Evolutionary conservation across 2,329 filamentous ascomycete species (phyloP).

Genomic region (Hypoxylon sp.): DNA sequence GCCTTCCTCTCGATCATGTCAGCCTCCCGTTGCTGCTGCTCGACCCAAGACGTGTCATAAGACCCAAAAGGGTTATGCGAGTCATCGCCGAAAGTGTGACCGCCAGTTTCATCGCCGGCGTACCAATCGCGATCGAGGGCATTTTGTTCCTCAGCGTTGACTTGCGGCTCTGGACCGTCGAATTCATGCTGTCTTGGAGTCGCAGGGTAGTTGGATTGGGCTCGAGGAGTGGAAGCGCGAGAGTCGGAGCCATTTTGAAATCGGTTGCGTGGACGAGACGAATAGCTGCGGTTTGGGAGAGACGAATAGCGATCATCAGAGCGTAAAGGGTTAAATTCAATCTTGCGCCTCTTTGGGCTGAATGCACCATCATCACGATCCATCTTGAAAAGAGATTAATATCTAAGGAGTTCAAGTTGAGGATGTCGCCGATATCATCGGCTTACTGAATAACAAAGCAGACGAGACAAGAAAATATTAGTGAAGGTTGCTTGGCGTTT

Average conservation of each 20-base stretch:
- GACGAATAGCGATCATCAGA: conserved; percentile 65
- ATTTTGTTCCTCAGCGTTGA: conserved; percentile 72
- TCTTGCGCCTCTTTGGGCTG: conserved; percentile 70
- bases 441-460: not conserved
- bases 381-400: conserved; percentile 38
- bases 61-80: conserved; percentile 90
- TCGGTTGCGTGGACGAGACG: conserved; percentile 49
- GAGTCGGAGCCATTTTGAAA: conserved; percentile 41
- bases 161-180: conserved; percentile 67
- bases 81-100: conserved; percentile 87
- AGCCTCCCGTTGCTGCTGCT: conserved; percentile 73
- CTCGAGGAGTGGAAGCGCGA: conserved; percentile 42
- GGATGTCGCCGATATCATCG: conserved; percentile 4
- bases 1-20: conserved; percentile 82
- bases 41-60: conserved; percentile 76
- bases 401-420: too few relatives aligned
- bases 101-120: conserved; percentile 80
- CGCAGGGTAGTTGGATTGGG: conserved; percentile 43
- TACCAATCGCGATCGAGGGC: conserved; percentile 94
- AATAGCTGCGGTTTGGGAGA: conserved; percentile 55
- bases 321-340: conserved; percentile 65
- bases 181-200: conserved; percentile 64
- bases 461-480: conserved; percentile 20
- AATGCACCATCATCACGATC: conserved; percentile 45
- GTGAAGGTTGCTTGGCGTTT: not conserved